Base-by-base conservation (phyloP, 352 stramenopile genomes). In the Hyphochytrium catenoides region DNA sequence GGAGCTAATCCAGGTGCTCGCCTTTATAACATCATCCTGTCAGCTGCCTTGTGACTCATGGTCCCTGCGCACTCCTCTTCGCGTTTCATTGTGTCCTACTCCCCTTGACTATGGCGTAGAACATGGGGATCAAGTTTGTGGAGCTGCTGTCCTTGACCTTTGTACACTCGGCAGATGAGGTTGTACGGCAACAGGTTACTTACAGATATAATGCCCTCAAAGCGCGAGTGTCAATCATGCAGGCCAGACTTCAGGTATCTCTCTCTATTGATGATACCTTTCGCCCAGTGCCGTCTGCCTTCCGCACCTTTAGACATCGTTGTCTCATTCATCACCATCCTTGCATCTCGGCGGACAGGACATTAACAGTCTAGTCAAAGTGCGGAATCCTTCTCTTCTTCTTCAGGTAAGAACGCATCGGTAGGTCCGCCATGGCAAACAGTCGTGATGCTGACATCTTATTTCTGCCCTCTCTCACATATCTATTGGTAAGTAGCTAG, bases 41-140 rank as follows among this genome's bases (percentile, higher is more conserved):
- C n/a, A n/a, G n/a, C n/a, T n/a, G n/a, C n/a, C n/a, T n/a, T n/a
- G n/a, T n/a, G n/a, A n/a, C n/a, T n/a, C n/a, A n/a, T n/a, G n/a
- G n/a, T n/a, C n/a, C n/a, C n/a, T n/a, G n/a, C n/a, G n/a, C n/a
- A n/a, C n/a, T n/a, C n/a, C n/a, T n/a, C n/a, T n/a, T n/a, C n/a
- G n/a, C n/a, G n/a, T n/a, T n/a, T n/a, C n/a, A n/a, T n/a, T n/a
- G n/a, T n/a, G n/a, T n/a, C n/a, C n/a, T 18, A 40, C 12, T 5
- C 21, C 5, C 18, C 17, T 8, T 8, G 26, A 9, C 7, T 11
- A 16, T 7, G 2, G 34, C 2, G 19, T 41, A 74, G 54, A 93
- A 93, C 46, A 91, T 93, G 79, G 74, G 92, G 56, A 93, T 92
- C 67, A 93, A 92, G 39, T 94, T 94, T 48, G 74, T 94, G 21